phyloP scores from a whole-genome alignment of 768 basidiomycete species.

The Rhodotorula graminis region DNA sequence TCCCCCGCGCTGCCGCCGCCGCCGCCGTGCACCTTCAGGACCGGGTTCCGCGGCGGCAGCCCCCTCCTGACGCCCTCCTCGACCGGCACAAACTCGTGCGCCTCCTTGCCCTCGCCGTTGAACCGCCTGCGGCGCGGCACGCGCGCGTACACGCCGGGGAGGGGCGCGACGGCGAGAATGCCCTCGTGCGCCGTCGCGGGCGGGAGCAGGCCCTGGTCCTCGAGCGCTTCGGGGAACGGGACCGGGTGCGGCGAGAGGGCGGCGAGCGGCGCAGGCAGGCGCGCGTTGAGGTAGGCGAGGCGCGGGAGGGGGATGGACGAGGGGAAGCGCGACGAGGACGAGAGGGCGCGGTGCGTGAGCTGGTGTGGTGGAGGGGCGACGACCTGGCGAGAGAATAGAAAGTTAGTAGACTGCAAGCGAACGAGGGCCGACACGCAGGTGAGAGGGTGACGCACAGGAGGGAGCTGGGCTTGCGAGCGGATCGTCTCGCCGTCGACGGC shows the following conservation, averaged over 20 bases:
- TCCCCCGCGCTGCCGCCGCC: too few species aligned
- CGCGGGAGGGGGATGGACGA: slow-evolving; percentile 28
- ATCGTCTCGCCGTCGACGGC: slow-evolving; percentile 7
- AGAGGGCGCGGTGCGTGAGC: slow-evolving; percentile 9
- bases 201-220: neutral
- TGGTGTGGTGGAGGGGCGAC: neutral
- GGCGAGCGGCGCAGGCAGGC: slow-evolving; percentile 7
- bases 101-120: neutral
- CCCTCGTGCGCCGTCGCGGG: neutral
- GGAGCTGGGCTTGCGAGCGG: neutral
- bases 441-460: slow-evolving; percentile 32
- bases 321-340: slow-evolving; percentile 27
- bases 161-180: slow-evolving; percentile 1
- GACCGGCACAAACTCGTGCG: neutral
- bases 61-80: neutral
- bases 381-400: neutral
- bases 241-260: slow-evolving; percentile 13
- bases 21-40: neutral
- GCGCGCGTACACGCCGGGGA: neutral
- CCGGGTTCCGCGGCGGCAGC: neutral
- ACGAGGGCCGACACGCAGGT: too few species aligned
- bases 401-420: neutral
- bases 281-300: slow-evolving; percentile 35
- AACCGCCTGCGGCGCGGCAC: neutral
- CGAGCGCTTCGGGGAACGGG: neutral